Conservation (phyloP, 805 yeast species). For the Tetrapisispora fleetii region DNA sequence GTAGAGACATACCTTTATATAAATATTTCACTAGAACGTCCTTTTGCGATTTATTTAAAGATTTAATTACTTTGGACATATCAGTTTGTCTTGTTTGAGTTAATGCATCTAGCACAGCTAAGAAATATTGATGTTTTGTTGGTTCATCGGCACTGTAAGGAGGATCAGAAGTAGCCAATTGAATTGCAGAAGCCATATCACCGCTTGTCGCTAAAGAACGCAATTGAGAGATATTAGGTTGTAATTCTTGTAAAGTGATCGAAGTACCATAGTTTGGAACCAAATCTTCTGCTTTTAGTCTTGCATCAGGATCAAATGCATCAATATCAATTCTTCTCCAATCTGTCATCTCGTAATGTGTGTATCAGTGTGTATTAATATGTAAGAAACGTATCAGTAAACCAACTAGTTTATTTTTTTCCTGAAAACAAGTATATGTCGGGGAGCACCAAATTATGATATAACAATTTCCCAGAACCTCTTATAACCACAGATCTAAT, state of each 20-base stretch:
- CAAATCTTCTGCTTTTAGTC: slow-evolving; percentile 54
- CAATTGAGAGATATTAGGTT: slow-evolving; percentile 43
- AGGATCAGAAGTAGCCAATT: slow-evolving; percentile 54
- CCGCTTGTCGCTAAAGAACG: slow-evolving; percentile 64
- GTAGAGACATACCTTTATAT: slow-evolving; percentile 73
- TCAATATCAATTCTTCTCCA: slow-evolving; percentile 96
- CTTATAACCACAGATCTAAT: too few relatives aligned
- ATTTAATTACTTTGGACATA: slow-evolving; percentile 48
- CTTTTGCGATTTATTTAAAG: slow-evolving; percentile 53
- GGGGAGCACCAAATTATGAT: too few relatives aligned
- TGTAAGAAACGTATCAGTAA: background rate
- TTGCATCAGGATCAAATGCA: slow-evolving; percentile 75
- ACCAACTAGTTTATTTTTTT: too few relatives aligned
- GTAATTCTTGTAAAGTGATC: slow-evolving; percentile 44
- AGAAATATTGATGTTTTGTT: slow-evolving; percentile 36
- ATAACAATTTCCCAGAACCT: too few relatives aligned
- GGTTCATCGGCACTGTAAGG: slow-evolving; percentile 71
- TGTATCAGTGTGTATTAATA: background rate
- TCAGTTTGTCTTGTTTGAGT: slow-evolving; percentile 60
- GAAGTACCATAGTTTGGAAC: slow-evolving; percentile 44
- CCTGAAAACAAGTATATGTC: too few relatives aligned
- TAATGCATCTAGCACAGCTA: slow-evolving; percentile 60
- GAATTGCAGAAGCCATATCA: slow-evolving; percentile 56
- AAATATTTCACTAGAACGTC: slow-evolving; percentile 74
- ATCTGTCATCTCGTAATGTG: slow-evolving; percentile 29